These are phyloP conservation scores for Fusarium annulatum DNA, from an alignment of 2,329 filamentous ascomycete genomes.

Conservation along the genomic window DNA sequence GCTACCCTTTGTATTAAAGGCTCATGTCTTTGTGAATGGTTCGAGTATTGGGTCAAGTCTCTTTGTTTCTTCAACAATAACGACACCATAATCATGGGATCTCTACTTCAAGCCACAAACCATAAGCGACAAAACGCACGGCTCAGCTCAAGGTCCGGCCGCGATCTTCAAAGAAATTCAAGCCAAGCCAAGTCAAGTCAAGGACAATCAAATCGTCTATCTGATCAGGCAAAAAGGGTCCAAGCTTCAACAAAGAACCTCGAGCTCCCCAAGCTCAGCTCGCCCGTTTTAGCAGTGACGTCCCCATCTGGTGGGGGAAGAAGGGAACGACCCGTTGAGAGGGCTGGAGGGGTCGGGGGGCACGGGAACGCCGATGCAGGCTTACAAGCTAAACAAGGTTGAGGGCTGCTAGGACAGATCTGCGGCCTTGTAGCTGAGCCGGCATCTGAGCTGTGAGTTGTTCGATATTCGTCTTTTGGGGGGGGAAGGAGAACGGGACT, in stretches of 20 bases:
- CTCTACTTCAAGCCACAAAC: constrained; percentile 14
- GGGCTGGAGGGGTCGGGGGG: not conserved
- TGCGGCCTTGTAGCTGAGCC: constrained; percentile 36
- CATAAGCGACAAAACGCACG: constrained; percentile 6
- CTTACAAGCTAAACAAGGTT: constrained; percentile 32
- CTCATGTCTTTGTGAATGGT: not conserved
- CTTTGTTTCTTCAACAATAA: constrained; percentile 11
- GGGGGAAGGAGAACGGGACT: too few relatives aligned
- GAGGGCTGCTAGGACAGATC: constrained; percentile 33
- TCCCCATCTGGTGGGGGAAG: constrained; percentile 2
- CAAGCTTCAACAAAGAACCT: constrained; percentile 16
- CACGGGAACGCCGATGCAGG: constrained; percentile 39
- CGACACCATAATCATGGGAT: not conserved
- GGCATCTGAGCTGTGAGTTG: too few relatives aligned
- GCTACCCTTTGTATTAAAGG: not conserved
- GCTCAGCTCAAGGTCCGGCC: constrained; percentile 14
- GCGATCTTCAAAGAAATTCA: constrained; percentile 5
- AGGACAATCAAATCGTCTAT: not conserved
- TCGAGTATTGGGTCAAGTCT: not conserved
- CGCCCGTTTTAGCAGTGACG: constrained; percentile 23
- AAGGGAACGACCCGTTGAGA: constrained; percentile 1
- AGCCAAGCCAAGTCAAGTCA: not conserved
- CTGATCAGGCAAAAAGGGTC: not conserved
- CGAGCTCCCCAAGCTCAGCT: constrained; percentile 10
- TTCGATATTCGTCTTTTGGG: too few relatives aligned